Evolutionary conservation across 2,329 filamentous ascomycete species (phyloP).

Genomic region (Curvularia verruculosa): DNA sequence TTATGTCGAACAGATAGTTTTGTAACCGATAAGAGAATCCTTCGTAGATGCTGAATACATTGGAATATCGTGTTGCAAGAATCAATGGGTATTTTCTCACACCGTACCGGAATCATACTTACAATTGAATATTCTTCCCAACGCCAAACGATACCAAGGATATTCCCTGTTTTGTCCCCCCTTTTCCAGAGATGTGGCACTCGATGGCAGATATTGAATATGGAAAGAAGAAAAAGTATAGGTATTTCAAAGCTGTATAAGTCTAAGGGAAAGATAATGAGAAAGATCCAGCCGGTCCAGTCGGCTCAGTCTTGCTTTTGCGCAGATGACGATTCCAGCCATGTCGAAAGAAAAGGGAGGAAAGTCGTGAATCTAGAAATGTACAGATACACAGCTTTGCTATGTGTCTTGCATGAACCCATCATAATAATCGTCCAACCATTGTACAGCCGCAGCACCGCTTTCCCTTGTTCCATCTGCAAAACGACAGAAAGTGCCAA

Average conservation of each 20-base stretch:
- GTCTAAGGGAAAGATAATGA: background rate
- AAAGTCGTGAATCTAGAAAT: background rate
- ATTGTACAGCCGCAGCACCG: conserved; percentile 48
- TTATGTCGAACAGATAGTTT: too few species aligned
- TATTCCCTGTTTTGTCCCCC: too few species aligned
- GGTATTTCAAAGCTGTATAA: background rate
- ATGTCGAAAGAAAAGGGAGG: too few species aligned
- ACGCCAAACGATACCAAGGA: too few species aligned
- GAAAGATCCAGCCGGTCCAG: background rate
- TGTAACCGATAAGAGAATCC: too few species aligned
- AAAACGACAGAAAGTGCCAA: conserved; percentile 65
- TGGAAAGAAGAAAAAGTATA: background rate
- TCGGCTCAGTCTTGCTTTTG: background rate
- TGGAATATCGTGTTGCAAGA: too few species aligned
- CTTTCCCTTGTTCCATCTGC: conserved; percentile 35
- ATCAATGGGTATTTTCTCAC: too few species aligned
- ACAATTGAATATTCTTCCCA: too few species aligned
- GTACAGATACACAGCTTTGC: background rate
- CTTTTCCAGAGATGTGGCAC: too few species aligned
- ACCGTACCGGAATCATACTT: too few species aligned
- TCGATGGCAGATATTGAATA: too few species aligned
- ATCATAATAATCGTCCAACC: conserved; percentile 60
- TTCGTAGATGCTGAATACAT: too few species aligned
- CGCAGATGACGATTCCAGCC: background rate
- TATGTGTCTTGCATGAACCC: conserved; percentile 50